Evolutionary conservation across 805 yeast species (phyloP).

Genomic region (Candida maltosa): DNA sequence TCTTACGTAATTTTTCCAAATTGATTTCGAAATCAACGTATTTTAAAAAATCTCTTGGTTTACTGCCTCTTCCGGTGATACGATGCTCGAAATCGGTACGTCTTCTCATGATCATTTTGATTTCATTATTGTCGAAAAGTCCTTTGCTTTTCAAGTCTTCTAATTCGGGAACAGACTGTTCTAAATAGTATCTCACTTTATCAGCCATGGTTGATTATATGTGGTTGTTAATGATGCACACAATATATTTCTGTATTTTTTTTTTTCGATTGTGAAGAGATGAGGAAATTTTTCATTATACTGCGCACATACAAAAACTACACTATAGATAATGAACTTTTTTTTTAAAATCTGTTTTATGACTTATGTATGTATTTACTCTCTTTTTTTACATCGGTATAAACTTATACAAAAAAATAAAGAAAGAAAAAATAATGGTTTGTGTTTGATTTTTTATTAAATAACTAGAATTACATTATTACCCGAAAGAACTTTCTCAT

Average conservation of each 20-base stretch:
- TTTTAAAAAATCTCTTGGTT: slow-evolving; percentile 68
- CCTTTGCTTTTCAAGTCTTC: slow-evolving; percentile 83
- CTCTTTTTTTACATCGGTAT: no score
- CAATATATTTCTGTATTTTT: background rate
- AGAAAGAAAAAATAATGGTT: background rate
- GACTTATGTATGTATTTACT: no score
- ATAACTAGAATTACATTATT: slow-evolving; percentile 1
- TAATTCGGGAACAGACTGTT: slow-evolving; percentile 82
- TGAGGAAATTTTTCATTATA: no score
- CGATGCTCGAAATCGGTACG: slow-evolving; percentile 96
- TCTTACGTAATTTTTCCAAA: slow-evolving; percentile 72
- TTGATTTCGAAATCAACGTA: slow-evolving; percentile 80
- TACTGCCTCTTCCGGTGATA: slow-evolving; percentile 78
- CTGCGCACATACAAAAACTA: no score
- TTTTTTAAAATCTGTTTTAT: no score
- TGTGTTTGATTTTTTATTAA: background rate
- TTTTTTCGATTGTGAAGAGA: background rate
- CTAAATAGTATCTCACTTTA: slow-evolving; percentile 50
- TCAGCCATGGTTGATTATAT: slow-evolving; percentile 31
- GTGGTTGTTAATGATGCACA: background rate
- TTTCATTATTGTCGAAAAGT: slow-evolving; percentile 78
- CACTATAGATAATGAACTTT: no score
- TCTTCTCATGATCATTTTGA: slow-evolving; percentile 80
- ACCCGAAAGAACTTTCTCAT: slow-evolving; percentile 1
- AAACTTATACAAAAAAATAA: no score